Evolutionary conservation across 306 rosid genomes (phyloP).

Genomic region (Argentina anserina): DNA sequence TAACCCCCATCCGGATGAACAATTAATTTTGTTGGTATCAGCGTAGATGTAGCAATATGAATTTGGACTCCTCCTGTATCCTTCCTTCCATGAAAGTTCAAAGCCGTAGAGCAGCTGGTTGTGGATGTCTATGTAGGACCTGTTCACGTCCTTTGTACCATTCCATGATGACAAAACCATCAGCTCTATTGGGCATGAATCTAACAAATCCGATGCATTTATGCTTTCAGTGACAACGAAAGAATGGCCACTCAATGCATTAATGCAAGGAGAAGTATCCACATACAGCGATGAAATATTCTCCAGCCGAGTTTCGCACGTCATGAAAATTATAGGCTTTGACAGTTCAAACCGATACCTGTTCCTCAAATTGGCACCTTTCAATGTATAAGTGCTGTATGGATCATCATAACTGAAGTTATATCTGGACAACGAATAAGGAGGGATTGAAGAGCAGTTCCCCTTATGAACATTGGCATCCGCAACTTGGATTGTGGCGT

Average conservation of each 20-base stretch:
- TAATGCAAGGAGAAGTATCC: neutral
- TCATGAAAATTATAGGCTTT: neutral
- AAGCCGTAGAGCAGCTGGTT: neutral
- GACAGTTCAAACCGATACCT: neutral
- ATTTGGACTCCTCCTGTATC: too few relatives aligned
- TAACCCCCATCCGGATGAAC: too few relatives aligned
- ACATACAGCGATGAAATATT: neutral
- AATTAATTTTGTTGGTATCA: too few relatives aligned
- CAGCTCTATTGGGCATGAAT: neutral
- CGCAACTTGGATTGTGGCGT: too few relatives aligned
- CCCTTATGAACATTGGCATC: too few relatives aligned
- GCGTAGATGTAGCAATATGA: too few relatives aligned
- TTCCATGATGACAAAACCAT: neutral
- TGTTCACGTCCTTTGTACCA: neutral
- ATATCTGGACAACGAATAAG: too few relatives aligned
- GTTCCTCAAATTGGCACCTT: too few relatives aligned
- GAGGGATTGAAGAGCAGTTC: too few relatives aligned
- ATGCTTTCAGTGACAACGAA: slow-evolving; percentile 2
- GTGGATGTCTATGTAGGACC: neutral
- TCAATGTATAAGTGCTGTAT: too few relatives aligned
- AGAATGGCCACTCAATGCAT: neutral
- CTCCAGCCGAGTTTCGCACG: neutral
- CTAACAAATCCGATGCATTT: neutral
- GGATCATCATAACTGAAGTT: too few relatives aligned
- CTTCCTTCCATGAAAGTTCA: slow-evolving; percentile 23